Evolutionary conservation across 2,329 filamentous ascomycete species (phyloP).

Genomic region (Scopulariopsis brevicaulis): DNA sequence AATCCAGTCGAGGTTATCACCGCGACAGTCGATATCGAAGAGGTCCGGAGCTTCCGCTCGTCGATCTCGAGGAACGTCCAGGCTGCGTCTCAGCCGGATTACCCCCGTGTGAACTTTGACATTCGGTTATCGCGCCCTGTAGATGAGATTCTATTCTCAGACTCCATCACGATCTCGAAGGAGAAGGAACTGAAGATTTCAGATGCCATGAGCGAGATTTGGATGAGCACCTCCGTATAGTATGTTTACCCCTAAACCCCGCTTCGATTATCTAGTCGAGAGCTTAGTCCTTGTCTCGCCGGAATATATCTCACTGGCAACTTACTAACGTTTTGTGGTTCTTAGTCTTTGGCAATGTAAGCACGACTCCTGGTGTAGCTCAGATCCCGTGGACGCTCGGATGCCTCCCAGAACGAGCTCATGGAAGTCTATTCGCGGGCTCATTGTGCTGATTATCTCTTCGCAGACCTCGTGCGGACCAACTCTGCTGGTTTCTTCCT

Average conservation of each 20-base stretch:
- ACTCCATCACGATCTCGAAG: slow-evolving; percentile 13
- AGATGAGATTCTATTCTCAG: slow-evolving; percentile 16
- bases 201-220: slow-evolving; percentile 20
- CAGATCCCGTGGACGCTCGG: not conserved
- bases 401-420: too few species aligned
- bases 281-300: too few species aligned
- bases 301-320: not conserved
- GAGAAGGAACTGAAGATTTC: slow-evolving; percentile 11
- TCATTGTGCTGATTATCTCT: slow-evolving; percentile 15
- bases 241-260: not conserved
- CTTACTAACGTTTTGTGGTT: not conserved
- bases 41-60: slow-evolving; percentile 52
- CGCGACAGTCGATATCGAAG: slow-evolving; percentile 59
- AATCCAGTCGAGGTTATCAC: slow-evolving; percentile 54
- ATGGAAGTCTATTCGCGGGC: not conserved
- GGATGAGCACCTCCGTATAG: slow-evolving; percentile 13
- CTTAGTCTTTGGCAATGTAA: slow-evolving; percentile 1
- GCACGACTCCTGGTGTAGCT: not conserved
- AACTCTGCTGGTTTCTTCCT: slow-evolving; percentile 39
- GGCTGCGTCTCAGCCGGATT: slow-evolving; percentile 29
- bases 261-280: not conserved
- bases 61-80: slow-evolving; percentile 46
- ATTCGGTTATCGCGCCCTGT: slow-evolving; percentile 12
- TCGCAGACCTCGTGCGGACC: slow-evolving; percentile 43
- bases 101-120: slow-evolving; percentile 16